Conservation (phyloP, 139 green algal species). For the Chlamydomonas schloesseri region DNA sequence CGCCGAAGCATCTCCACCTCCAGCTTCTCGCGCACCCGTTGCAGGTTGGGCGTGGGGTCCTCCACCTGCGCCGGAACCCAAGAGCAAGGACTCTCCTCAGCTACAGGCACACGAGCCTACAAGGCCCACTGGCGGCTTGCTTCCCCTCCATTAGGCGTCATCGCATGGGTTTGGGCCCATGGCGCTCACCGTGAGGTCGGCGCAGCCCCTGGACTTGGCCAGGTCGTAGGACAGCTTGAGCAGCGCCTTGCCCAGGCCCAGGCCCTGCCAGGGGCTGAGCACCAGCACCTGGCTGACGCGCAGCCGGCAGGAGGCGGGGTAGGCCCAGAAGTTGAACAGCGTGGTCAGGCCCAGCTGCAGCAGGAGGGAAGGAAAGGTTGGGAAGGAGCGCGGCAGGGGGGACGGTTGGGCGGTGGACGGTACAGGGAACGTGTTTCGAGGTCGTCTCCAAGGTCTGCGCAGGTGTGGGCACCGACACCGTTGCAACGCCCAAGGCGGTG, state of each 20-base stretch:
- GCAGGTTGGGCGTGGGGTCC: constrained; percentile 87
- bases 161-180: too few relatives aligned
- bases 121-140: too few relatives aligned
- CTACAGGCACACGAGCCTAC: too few relatives aligned
- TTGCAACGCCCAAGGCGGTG: too few relatives aligned
- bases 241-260: constrained; percentile 74
- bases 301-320: constrained; percentile 73
- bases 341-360: constrained; percentile 60
- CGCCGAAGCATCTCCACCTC: constrained; percentile 70
- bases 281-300: constrained; percentile 87
- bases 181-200: constrained; percentile 86
- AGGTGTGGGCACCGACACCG: too few relatives aligned
- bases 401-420: not conserved
- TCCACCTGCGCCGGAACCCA: constrained; percentile 85
- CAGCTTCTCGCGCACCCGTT: constrained; percentile 75
- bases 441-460: too few relatives aligned
- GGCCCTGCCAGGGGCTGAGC: constrained; percentile 76
- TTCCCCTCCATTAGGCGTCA: too few relatives aligned
- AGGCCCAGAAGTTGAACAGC: constrained; percentile 89
- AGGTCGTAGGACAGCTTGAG: constrained; percentile 71
- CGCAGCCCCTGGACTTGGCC: constrained; percentile 55
- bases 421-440: not conserved
- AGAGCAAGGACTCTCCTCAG: too few relatives aligned
- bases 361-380: too few relatives aligned
- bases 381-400: not conserved